These are phyloP conservation scores for Metschnikowia noctiluminum DNA, from an alignment of 805 yeast species.

Conservation along the genomic window DNA sequence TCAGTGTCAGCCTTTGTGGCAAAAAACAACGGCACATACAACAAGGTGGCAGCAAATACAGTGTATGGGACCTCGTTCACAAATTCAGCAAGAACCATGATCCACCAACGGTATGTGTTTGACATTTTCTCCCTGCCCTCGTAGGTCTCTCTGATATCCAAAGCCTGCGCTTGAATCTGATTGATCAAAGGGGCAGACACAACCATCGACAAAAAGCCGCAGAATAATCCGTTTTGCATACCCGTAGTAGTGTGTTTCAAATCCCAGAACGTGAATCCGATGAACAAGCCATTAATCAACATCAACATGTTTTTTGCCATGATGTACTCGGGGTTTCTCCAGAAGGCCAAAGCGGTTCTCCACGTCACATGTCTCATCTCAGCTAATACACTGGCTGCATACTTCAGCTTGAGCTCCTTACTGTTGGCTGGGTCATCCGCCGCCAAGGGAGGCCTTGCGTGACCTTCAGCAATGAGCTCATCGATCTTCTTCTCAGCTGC, in stretches of 20 bases:
- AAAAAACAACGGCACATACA: slow-evolving; percentile 41
- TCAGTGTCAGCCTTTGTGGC: slow-evolving; percentile 21
- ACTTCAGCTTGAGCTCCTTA: slow-evolving; percentile 11
- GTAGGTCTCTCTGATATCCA: slow-evolving; percentile 55
- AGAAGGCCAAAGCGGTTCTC: slow-evolving; percentile 13
- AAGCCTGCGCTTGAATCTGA: slow-evolving; percentile 60
- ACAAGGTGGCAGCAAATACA: slow-evolving; percentile 25
- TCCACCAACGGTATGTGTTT: slow-evolving; percentile 71
- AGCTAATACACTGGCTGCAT: slow-evolving; percentile 7
- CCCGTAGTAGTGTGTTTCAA: slow-evolving; percentile 23
- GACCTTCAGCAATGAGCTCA: slow-evolving; percentile 9
- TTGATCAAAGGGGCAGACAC: slow-evolving; percentile 56
- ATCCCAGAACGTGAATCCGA: slow-evolving; percentile 33
- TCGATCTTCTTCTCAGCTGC: slow-evolving; percentile 9
- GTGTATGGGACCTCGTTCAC: slow-evolving; percentile 61
- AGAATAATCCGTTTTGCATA: slow-evolving; percentile 43
- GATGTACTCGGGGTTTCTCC: slow-evolving; percentile 19
- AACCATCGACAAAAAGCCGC: slow-evolving; percentile 52
- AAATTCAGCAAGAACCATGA: slow-evolving; percentile 51
- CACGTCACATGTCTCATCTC: slow-evolving; percentile 11
- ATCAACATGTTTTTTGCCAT: slow-evolving; percentile 17
- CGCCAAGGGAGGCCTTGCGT: background rate
- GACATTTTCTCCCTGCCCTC: slow-evolving; percentile 71
- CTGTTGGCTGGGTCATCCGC: background rate
- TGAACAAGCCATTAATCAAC: slow-evolving; percentile 43